Evolutionary conservation across 2,329 filamentous ascomycete species (phyloP), one percentile per base, ranked within the genome.

Genomic region (Eurotiales sp.): DNA sequence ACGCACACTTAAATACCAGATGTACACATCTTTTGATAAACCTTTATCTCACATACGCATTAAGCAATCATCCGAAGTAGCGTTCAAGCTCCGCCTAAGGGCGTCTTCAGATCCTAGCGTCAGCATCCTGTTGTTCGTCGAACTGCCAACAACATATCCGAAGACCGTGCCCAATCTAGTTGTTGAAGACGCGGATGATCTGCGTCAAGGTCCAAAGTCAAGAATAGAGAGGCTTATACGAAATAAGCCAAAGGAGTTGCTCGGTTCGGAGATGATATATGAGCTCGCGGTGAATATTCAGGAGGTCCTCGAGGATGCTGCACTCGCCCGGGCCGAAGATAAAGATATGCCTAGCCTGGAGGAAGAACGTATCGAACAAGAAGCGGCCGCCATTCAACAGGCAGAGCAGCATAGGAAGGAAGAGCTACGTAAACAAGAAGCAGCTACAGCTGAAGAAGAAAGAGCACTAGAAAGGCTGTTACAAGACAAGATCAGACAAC

Each of bases 131-230:
- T 72, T 97, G n/a, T 79, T 82, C 43, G 89, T 95, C 47, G 85
- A 88, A 51, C 76, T 97, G 58, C 93, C 90, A 8, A 87, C 90
- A 6, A 95, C 91, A 0, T 97, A 97, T 66, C 93, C 92, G 3
- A 95, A 89, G 64, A 87, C 90, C 1, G 74, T 84, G 1, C 91
- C 91, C 1, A 73, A 89, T 10, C 72, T 96, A 12, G 83, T 79
- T 4, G 65, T 95, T 40, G 85, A 87, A 57, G 77, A 84, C 50
- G 73, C 83, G 37, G 75, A 77, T 22, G 77, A 80, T 40, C 74
- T 96, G 50, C 83, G 84, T 39, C 85, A 87, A 59, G 84, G 81
- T 48, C 88, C 87, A 1, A 78, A 81, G 52, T 86, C 83, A 64
- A 87, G 86, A 61, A 79, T 95, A 14, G 78, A 85, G 62, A 78